Evolutionary conservation across 768 basidiomycete genomes (phyloP), one percentile per base, ranked within the genome.

Genomic region (Tricholoma hemisulphureum): DNA sequence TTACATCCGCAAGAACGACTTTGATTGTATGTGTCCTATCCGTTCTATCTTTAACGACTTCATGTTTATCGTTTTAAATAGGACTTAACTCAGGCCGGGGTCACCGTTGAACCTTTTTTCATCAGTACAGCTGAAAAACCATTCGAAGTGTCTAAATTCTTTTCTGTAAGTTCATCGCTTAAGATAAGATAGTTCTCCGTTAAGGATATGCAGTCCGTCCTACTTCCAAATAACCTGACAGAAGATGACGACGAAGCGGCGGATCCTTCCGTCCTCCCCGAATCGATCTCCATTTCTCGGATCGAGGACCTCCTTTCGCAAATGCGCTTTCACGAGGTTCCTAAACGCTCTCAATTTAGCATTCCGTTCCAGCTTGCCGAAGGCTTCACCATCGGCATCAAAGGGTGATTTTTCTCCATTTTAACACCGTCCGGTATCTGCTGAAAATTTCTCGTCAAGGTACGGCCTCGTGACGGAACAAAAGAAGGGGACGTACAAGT

Each of bases 391-490:
- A 89, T 95, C 59, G 89, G 92, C 9, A 77, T 93, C 49, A 94
- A 93, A 73, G 92, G 92, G 86, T 90, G 67, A 69, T 78, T 73
- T 78, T 73, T 58, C 65, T 45, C 32, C 28, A 24, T 50, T 18
- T 16, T 39, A n/a, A n/a, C n/a, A n/a, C 6, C 21, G 3, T 24
- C 23, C 43, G 13, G 45, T 55, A 4, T 26, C 41, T 45, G 23
- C 20, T 14, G 3, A 45, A n/a, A 49, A 39, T 57, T n/a, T 55
- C 45, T 53, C 16, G 56, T 51, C 57, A 60, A 97, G 94, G 48
- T 99, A 96, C 70, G 88, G 91, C 8, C 73, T 96, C 43, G 81
- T 98, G 14, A 91, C 91, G 1, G 88, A 95, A 66, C 93, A 95
- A 73, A 90, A 83, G 70, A 95, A 89, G 71, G 90, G 91, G 0